These are phyloP conservation scores for Penicillium nordicum DNA, from an alignment of 2,329 filamentous ascomycete species.

Conservation along the genomic window DNA sequence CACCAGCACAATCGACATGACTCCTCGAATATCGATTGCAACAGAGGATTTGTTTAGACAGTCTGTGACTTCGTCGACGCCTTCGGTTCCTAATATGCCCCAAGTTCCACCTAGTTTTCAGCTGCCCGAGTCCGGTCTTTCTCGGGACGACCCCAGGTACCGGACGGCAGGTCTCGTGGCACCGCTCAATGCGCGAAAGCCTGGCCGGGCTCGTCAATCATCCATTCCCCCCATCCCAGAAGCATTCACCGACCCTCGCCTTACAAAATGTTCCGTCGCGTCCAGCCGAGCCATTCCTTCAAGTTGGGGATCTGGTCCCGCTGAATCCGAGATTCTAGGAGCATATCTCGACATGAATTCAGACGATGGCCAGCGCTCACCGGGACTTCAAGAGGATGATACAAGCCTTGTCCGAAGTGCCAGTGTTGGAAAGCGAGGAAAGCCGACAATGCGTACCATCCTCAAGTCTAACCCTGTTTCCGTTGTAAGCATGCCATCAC, in stretches of 20 bases:
- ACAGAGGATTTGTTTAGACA: conserved; percentile 31
- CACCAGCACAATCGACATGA: conserved; percentile 22
- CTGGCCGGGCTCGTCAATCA: conserved; percentile 58
- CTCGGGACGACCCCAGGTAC: conserved; percentile 24
- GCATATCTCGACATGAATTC: conserved; percentile 32
- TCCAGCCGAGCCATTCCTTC: conserved; percentile 71
- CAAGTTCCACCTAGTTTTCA: conserved; percentile 19
- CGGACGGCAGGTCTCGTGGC: conserved; percentile 31
- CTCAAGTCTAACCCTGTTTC: conserved; percentile 27
- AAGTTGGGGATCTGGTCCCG: conserved; percentile 57
- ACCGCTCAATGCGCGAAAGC: conserved; percentile 29
- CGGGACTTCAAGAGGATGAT: conserved; percentile 19
- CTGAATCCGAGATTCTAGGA: conserved; percentile 47
- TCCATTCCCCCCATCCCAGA: conserved; percentile 74
- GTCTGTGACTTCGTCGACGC: conserved; percentile 28
- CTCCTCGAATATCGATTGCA: conserved; percentile 25
- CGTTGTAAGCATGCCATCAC: conserved; percentile 10
- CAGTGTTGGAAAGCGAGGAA: conserved; percentile 43
- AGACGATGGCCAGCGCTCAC: conserved; percentile 19
- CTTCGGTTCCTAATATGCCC: conserved; percentile 32
- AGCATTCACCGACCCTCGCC: conserved; percentile 56
- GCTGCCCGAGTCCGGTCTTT: conserved; percentile 19
- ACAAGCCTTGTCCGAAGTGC: conserved; percentile 38
- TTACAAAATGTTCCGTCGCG: conserved; percentile 57
- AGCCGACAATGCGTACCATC: conserved; percentile 43